Conservation (phyloP, 2,329 filamentous ascomycete species). For the Diaporthe ampelina region DNA sequence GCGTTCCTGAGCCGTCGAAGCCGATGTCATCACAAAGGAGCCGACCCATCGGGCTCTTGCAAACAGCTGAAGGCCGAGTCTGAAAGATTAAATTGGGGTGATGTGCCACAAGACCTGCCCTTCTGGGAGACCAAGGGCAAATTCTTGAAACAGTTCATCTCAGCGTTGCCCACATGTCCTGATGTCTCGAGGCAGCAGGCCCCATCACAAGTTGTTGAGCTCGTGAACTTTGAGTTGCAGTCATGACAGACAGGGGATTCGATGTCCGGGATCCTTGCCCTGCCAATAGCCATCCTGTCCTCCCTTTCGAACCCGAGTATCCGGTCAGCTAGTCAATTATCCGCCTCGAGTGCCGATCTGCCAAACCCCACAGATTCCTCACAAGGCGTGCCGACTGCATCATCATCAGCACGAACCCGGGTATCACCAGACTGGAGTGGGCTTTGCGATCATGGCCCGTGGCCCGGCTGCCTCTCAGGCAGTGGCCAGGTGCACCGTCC, state of each 20-base stretch:
- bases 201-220: not conserved
- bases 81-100: constrained; percentile 21
- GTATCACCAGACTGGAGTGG: not conserved
- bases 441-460: not conserved
- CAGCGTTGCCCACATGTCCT: not conserved
- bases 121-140: not conserved
- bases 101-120: constrained; percentile 17
- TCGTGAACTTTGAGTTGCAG: not conserved
- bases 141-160: constrained; percentile 2
- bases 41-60: constrained; percentile 14
- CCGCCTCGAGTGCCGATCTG: constrained; percentile 24
- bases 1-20: not conserved
- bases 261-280: not conserved
- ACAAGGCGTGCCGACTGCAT: not conserved
- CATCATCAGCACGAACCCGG: not conserved
- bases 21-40: constrained; percentile 15
- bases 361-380: not conserved
- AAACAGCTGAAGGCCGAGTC: constrained; percentile 3
- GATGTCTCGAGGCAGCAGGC: not conserved
- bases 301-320: constrained; percentile 14
- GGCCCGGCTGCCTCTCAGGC: constrained; percentile 4
- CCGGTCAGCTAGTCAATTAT: constrained; percentile 3
- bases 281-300: not conserved
- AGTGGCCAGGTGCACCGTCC: constrained; percentile 47
- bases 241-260: not conserved